phyloP scores from a whole-genome alignment of 2,329 filamentous ascomycete genomes.

The Fusarium sp. region DNA sequence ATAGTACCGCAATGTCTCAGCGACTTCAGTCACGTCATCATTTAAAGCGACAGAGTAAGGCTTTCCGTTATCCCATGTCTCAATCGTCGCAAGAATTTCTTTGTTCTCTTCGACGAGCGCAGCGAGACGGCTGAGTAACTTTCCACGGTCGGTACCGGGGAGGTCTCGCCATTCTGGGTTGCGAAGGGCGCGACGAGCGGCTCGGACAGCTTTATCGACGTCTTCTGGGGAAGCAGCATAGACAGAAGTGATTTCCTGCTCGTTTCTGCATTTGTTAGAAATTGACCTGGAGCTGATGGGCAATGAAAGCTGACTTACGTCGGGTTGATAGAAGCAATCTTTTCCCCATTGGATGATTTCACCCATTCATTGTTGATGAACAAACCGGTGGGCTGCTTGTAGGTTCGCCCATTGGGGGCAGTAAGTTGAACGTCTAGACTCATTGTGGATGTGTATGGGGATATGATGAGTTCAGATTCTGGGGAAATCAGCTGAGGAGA shows the following conservation, averaged over 20 bases:
- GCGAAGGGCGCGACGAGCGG: slow-evolving; percentile 75
- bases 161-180: slow-evolving; percentile 77
- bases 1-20: slow-evolving; percentile 74
- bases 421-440: slow-evolving; percentile 48
- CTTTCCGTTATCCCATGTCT: slow-evolving; percentile 85
- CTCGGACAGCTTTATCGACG: slow-evolving; percentile 51
- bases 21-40: slow-evolving; percentile 69
- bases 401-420: slow-evolving; percentile 72
- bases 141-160: slow-evolving; percentile 73
- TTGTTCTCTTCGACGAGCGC: slow-evolving; percentile 76
- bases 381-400: slow-evolving; percentile 74
- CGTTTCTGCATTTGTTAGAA: slow-evolving; percentile 43
- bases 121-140: slow-evolving; percentile 77
- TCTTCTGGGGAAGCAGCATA: slow-evolving; percentile 50
- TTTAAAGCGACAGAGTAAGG: slow-evolving; percentile 74
- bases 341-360: slow-evolving; percentile 66
- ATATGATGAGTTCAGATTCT: not conserved
- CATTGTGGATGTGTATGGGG: slow-evolving; percentile 22
- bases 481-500: slow-evolving; percentile 15
- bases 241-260: slow-evolving; percentile 51
- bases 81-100: slow-evolving; percentile 62
- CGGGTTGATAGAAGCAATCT: slow-evolving; percentile 71
- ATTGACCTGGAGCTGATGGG: too few species aligned
- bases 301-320: slow-evolving; percentile 41
- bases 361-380: slow-evolving; percentile 86